Conservation (phyloP, 768 basidiomycete species). For the Boletus sp. region DNA sequence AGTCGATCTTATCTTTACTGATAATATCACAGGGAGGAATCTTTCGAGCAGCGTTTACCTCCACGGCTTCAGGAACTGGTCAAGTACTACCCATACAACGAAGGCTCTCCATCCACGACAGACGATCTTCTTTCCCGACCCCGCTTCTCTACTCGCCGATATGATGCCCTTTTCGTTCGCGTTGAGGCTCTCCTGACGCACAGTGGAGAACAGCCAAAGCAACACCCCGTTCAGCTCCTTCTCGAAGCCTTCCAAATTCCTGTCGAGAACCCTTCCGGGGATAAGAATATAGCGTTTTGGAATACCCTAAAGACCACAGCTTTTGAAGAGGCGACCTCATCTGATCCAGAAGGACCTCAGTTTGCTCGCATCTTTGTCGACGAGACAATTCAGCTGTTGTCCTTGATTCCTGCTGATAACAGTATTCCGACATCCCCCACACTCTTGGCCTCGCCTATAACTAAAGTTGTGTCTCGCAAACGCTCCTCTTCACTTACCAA, state of each 20-base stretch:
- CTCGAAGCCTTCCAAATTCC: slow-evolving; percentile 56
- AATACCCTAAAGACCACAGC: slow-evolving; percentile 47
- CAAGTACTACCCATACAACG: slow-evolving; percentile 61
- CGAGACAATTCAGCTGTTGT: slow-evolving; percentile 56
- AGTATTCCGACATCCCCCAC: slow-evolving; percentile 30
- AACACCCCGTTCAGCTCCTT: slow-evolving; percentile 59
- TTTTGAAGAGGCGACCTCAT: slow-evolving; percentile 28
- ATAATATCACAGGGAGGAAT: slow-evolving; percentile 51
- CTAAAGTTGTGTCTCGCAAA: slow-evolving; percentile 29
- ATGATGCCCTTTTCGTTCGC: slow-evolving; percentile 66
- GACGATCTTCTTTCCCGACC: slow-evolving; percentile 57
- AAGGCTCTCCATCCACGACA: slow-evolving; percentile 30
- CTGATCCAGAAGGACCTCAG: slow-evolving; percentile 33
- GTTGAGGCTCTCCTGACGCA: slow-evolving; percentile 54
- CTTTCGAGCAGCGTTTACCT: slow-evolving; percentile 55
- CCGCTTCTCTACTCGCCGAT: slow-evolving; percentile 62
- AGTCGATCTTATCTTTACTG: not conserved
- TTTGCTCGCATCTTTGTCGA: slow-evolving; percentile 62
- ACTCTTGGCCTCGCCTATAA: slow-evolving; percentile 36
- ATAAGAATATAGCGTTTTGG: slow-evolving; percentile 50
- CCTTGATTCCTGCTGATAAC: slow-evolving; percentile 48
- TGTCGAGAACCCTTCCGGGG: slow-evolving; percentile 32
- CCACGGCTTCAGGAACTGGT: slow-evolving; percentile 70
- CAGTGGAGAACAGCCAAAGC: slow-evolving; percentile 35
- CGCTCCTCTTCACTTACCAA: slow-evolving; percentile 33